Evolutionary conservation across 1,139 yeast species (phyloP), one percentile per base, ranked within the genome.

Genomic region (Magnusiomyces tetraspermus): DNA sequence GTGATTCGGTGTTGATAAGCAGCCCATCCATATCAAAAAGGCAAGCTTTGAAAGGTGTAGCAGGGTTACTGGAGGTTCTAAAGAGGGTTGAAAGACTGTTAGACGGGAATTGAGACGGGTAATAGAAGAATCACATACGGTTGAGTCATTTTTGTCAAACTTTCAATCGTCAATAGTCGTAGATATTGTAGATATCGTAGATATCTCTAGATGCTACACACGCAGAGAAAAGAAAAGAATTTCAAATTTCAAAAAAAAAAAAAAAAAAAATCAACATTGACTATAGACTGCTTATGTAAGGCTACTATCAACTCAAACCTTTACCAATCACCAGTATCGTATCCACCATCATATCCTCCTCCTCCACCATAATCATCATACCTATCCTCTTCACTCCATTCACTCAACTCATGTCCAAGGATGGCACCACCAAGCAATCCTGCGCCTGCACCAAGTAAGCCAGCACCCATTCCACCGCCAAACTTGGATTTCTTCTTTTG

Each of bases 11-110:
- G 70, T 90, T 87, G 64, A 92, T 77, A 58, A 92, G 73, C 30
- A 95, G 78, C 1, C 98, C 98, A 66, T 92, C 97, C 97, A 92
- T 89, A 73, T 92, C 90, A 68, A 90, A 90, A 53, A 90, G 83
- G 75, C 97, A 89, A 55, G 97, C 97, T 67, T 78, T 84, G 62
- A 77, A 51, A 23, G 46, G 33, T 42, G 43, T 49, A 30, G 8
- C n/a, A n/a, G n/a, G n/a, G 41, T 17, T 15, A 10, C 8, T 15
- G 41, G 8, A 10, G 17, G 6, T 37, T 8, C 5, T 37, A 8
- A 37, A 37, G 8, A 10, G 5, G n/a, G 21, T 15, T 37, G 41
- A 37, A 8, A 10, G 21, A 13, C 17, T 37, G 41, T 10, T 17
- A 10, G 21, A 6, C 41, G 8, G 41, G 6, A 5, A 37, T 37